These are phyloP conservation scores for Xylaria polymorpha DNA, from an alignment of 2,329 filamentous ascomycete genomes.

Conservation along the genomic window DNA sequence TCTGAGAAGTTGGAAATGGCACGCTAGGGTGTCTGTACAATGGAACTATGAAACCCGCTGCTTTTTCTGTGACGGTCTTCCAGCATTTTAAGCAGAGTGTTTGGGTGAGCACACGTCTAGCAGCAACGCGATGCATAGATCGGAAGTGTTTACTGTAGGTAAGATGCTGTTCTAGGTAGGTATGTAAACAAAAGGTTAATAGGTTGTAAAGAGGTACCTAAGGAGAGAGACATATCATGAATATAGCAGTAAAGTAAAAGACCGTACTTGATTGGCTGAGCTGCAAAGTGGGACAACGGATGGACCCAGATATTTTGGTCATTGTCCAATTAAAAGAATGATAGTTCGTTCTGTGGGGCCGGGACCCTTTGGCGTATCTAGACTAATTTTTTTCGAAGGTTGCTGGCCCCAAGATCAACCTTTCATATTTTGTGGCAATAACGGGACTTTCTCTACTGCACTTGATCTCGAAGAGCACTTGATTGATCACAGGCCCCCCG, in stretches of 20 bases:
- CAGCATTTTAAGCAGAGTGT: constrained; percentile 31
- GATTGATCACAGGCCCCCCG: too few species aligned
- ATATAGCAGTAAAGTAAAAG: constrained; percentile 14
- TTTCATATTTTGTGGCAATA: constrained; percentile 22
- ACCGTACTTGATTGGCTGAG: constrained; percentile 30
- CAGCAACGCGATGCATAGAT: constrained; percentile 46
- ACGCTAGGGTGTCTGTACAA: constrained; percentile 8
- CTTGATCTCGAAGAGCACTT: not conserved
- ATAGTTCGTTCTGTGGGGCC: constrained; percentile 9
- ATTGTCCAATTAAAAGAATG: constrained; percentile 25
- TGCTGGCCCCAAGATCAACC: constrained; percentile 15
- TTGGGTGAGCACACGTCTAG: constrained; percentile 41
- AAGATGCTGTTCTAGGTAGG: not conserved
- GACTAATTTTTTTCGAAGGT: constrained; percentile 43
- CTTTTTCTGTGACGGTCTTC: constrained; percentile 24
- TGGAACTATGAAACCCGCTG: constrained; percentile 10
- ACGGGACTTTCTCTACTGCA: not conserved
- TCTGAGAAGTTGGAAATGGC: constrained; percentile 15
- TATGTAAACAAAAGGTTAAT: not conserved
- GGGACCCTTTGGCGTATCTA: constrained; percentile 30
- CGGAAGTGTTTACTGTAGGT: constrained; percentile 1
- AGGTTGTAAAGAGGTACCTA: too few species aligned
- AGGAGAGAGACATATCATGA: not conserved
- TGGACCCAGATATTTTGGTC: not conserved
- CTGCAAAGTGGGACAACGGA: not conserved